Percentiles rank a stretch among this genome's conserved stretches.
phyloP scores from a whole-genome alignment of 2,329 filamentous ascomycete genomes.

The Botrytis porri region DNA sequence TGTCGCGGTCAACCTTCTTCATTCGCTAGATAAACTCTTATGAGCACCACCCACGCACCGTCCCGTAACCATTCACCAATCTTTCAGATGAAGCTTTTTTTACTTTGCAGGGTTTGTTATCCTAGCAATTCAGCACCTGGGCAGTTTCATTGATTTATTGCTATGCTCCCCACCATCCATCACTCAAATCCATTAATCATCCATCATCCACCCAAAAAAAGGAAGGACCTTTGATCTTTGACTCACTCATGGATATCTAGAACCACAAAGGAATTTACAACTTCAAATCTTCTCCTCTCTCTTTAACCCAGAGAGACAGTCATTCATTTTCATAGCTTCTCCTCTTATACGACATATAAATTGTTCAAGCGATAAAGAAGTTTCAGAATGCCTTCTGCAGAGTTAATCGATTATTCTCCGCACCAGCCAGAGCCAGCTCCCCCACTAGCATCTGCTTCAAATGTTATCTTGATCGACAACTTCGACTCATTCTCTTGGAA shows the following conservation, averaged over 20 bases:
- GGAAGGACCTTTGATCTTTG: not conserved
- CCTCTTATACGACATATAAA: not conserved
- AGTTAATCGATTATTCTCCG: conserved; percentile 77
- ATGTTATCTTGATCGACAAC: conserved; percentile 95
- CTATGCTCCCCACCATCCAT: not conserved
- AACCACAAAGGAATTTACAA: not conserved
- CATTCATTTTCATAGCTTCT: not conserved
- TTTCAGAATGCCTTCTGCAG: conserved; percentile 44
- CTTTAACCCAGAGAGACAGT: not conserved
- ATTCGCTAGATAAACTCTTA: conserved; percentile 1
- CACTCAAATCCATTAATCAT: not conserved
- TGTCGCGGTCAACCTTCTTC: conserved; percentile 5
- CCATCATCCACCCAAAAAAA: not conserved
- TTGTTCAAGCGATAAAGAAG: not conserved
- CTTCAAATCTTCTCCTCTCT: not conserved
- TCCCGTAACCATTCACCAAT: not conserved
- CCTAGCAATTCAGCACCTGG: not conserved
- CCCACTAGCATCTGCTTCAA: conserved; percentile 75
- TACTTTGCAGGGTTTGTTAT: conserved; percentile 6
- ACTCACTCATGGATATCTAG: not conserved
- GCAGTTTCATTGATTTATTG: not conserved
- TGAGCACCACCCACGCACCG: not conserved
- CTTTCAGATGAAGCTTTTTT: conserved; percentile 12
- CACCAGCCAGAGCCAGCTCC: conserved; percentile 74
- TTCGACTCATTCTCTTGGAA: conserved; percentile 99